These are phyloP conservation scores for Dothiorella sarmentorum DNA, from an alignment of 2,329 filamentous ascomycete species.

Conservation along the genomic window DNA sequence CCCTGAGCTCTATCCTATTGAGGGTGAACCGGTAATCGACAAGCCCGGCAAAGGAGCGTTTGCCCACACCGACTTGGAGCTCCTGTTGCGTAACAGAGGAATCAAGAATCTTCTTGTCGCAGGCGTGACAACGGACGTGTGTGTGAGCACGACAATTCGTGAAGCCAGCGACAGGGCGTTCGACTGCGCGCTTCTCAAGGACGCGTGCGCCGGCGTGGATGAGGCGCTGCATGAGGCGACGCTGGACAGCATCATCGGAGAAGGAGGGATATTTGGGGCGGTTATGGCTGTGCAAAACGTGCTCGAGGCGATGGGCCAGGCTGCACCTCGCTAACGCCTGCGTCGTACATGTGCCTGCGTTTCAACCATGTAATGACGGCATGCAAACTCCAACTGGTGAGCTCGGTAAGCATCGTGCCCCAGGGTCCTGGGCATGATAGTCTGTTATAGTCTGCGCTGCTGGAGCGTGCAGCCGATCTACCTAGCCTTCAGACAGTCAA, in stretches of 20 bases:
- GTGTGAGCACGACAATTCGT: constrained; percentile 53
- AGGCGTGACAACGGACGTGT: constrained; percentile 56
- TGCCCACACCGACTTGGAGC: constrained; percentile 53
- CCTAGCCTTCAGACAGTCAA: neutral
- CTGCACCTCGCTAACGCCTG: neutral
- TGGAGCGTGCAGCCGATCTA: neutral
- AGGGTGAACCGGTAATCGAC: constrained; percentile 50
- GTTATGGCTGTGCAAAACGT: constrained; percentile 21
- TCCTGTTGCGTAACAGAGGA: constrained; percentile 48
- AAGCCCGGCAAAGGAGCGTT: constrained; percentile 55
- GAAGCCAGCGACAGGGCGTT: constrained; percentile 56
- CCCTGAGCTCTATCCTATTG: constrained; percentile 49
- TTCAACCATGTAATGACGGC: neutral
- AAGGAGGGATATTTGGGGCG: constrained; percentile 13
- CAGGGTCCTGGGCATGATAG: neutral
- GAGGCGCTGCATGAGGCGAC: constrained; percentile 32
- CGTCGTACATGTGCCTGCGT: neutral
- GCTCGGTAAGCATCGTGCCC: neutral
- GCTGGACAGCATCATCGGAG: constrained; percentile 22
- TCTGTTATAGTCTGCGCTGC: neutral
- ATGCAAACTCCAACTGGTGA: neutral
- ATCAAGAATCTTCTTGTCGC: constrained; percentile 52
- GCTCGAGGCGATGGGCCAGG: constrained; percentile 24
- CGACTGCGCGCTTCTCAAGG: constrained; percentile 51
- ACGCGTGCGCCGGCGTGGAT: constrained; percentile 39